Evolutionary conservation across 805 yeast genomes (phyloP).

Genomic region (Yarrowia deformans): DNA sequence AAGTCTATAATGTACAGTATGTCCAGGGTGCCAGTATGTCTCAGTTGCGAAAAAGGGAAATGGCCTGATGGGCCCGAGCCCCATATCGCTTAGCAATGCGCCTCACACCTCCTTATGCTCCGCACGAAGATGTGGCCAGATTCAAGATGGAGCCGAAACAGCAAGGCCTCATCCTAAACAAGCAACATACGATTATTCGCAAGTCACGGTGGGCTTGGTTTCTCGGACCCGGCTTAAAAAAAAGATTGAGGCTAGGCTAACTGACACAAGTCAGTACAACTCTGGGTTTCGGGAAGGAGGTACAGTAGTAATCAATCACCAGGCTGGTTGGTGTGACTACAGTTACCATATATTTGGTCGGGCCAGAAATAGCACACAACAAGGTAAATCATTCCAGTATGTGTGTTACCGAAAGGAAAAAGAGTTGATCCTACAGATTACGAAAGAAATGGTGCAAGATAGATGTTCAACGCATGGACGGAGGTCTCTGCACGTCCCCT

Average conservation of each 20-base stretch:
- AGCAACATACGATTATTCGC: constrained; percentile 1
- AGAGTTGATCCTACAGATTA: too few species aligned
- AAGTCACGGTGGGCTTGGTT: neutral
- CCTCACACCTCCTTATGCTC: constrained; percentile 11
- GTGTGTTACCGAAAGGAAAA: neutral
- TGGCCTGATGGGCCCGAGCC: constrained; percentile 8
- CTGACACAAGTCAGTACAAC: too few species aligned
- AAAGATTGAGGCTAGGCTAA: neutral
- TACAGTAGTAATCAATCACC: neutral
- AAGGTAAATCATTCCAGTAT: neutral
- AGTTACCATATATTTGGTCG: too few species aligned
- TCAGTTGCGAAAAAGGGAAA: constrained; percentile 6
- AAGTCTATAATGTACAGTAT: neutral
- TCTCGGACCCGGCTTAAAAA: neutral
- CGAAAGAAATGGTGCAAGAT: too few species aligned
- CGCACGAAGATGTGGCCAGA: neutral
- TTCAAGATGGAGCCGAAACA: neutral
- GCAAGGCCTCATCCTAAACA: neutral
- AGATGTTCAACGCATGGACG: too few species aligned
- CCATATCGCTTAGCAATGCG: neutral
- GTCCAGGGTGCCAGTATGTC: neutral
- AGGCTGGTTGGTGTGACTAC: neutral
- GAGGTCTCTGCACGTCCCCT: neutral
- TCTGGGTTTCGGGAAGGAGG: neutral
- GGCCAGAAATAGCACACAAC: neutral